Conservation (phyloP, 441 rosid species). For the Omphalea diandra region DNA sequence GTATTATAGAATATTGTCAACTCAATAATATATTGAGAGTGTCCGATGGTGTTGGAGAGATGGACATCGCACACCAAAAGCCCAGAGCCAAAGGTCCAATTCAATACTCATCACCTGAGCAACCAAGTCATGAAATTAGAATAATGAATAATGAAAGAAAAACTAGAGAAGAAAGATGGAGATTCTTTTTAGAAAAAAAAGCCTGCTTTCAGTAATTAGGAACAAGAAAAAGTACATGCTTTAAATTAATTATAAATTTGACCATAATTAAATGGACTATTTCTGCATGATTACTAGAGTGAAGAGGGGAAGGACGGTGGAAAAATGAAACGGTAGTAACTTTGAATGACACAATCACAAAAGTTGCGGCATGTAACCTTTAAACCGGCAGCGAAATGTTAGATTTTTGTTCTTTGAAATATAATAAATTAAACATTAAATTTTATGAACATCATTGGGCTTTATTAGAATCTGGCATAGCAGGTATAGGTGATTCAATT, state of each 20-base stretch:
- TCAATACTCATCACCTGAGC: conserved; percentile 68
- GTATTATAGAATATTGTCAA: conserved; percentile 8
- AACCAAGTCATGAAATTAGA: conserved; percentile 4
- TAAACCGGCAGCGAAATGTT: neutral
- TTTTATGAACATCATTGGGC: too few species aligned
- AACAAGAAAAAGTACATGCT: neutral
- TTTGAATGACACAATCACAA: neutral
- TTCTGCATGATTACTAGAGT: neutral
- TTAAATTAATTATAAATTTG: neutral
- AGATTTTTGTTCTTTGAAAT: neutral
- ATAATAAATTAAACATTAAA: neutral
- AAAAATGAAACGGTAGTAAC: neutral
- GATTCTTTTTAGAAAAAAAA: neutral
- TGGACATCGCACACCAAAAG: conserved; percentile 50
- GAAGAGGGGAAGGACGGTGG: neutral
- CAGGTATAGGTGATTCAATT: neutral
- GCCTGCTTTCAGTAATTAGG: neutral
- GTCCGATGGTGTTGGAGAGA: conserved; percentile 61
- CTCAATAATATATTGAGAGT: conserved; percentile 64
- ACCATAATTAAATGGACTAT: neutral
- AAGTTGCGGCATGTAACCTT: neutral
- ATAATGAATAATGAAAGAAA: neutral
- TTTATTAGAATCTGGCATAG: neutral
- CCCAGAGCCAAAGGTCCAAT: conserved; percentile 87
- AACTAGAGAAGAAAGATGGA: neutral